Conservation (phyloP, 139 green algal genomes). For the Deuterostichococcus epilithicus region DNA sequence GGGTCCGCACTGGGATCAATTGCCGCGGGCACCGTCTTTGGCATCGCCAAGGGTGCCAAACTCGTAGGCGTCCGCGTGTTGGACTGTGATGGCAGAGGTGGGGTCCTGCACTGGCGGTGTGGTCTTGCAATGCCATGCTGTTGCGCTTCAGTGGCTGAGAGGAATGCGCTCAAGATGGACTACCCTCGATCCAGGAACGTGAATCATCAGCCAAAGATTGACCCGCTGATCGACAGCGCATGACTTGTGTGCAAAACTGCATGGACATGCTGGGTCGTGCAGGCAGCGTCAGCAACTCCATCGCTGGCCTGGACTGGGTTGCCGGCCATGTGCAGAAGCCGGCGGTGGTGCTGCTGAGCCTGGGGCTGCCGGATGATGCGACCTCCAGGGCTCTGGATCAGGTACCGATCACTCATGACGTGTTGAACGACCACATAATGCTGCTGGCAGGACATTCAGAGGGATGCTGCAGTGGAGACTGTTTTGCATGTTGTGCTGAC, state of each 20-base stretch:
- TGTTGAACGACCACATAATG: too few relatives aligned
- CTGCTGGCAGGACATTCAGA: too few relatives aligned
- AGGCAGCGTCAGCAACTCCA: conserved; percentile 35
- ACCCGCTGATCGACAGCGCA: too few relatives aligned
- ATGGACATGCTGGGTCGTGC: too few relatives aligned
- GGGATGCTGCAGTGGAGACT: too few relatives aligned
- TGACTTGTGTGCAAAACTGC: too few relatives aligned
- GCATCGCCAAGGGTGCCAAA: conserved; percentile 64
- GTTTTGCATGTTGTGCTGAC: too few relatives aligned
- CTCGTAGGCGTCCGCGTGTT: conserved; percentile 71
- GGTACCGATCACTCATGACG: conserved; percentile 27
- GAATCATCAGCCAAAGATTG: too few relatives aligned
- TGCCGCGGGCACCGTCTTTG: conserved; percentile 11
- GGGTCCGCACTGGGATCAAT: neutral
- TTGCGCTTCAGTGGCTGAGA: too few relatives aligned
- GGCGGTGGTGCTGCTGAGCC: conserved; percentile 62
- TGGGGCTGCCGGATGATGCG: conserved; percentile 49
- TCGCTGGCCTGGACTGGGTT: conserved; percentile 75
- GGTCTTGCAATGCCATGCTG: too few relatives aligned
- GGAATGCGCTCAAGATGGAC: too few relatives aligned
- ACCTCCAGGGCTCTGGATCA: conserved; percentile 44
- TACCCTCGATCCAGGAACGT: too few relatives aligned
- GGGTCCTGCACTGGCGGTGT: conserved; percentile 39
- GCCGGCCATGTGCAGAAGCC: conserved; percentile 45
- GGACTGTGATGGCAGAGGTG: conserved; percentile 64